Conservation (phyloP, 768 basidiomycete species). For the Pisolithus microcarpus region DNA sequence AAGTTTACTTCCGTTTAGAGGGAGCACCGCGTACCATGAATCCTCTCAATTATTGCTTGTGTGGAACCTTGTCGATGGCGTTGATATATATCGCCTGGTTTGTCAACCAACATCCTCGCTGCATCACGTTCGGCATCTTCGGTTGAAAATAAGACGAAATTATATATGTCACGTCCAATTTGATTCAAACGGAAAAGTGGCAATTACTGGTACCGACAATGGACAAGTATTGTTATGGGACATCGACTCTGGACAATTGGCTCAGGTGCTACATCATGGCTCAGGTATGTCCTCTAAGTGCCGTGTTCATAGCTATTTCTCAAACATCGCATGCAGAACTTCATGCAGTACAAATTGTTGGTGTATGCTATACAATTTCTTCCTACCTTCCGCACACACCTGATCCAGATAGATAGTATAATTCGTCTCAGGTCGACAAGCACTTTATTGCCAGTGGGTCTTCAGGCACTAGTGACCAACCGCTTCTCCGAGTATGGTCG, state of each 20-base stretch:
- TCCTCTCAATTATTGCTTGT: background rate
- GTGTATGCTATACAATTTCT: no score
- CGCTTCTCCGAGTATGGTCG: no score
- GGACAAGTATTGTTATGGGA: background rate
- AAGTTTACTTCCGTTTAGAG: background rate
- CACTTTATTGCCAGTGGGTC: no score
- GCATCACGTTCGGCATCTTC: background rate
- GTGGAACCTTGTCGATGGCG: constrained; percentile 1
- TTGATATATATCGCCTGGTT: background rate
- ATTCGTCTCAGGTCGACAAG: no score
- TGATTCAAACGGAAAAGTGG: background rate
- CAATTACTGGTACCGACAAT: background rate
- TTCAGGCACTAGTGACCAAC: no score
- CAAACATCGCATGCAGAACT: background rate
- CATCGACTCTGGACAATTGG: no score
- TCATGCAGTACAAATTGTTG: background rate
- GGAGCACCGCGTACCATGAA: background rate
- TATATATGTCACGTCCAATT: background rate
- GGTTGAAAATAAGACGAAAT: background rate
- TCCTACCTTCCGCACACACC: no score
- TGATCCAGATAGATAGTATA: no score
- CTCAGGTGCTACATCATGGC: no score
- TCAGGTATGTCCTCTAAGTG: no score
- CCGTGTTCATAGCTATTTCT: no score
- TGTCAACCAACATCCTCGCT: background rate